These are phyloP conservation scores for Neurospora pannonica DNA, from an alignment of 495 filamentous ascomycete species.

Conservation along the genomic window DNA sequence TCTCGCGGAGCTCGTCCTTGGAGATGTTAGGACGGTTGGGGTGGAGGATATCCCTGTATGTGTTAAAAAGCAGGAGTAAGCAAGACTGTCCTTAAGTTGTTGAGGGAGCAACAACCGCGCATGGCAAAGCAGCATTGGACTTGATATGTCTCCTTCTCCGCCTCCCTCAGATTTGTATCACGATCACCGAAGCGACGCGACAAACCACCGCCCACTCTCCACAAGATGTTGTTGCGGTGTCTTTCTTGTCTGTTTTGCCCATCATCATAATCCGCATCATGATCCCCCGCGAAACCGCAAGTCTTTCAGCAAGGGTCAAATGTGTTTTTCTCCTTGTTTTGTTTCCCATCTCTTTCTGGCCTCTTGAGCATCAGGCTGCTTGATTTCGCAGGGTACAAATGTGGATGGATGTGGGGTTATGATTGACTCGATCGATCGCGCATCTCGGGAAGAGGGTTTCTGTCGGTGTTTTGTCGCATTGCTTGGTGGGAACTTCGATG, in stretches of 20 bases:
- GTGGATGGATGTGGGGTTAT: not conserved
- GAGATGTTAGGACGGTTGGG: constrained; percentile 95
- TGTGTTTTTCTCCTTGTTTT: not conserved
- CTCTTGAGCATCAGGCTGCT: not conserved
- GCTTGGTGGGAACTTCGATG: not conserved
- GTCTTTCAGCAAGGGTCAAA: not conserved
- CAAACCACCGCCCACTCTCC: not conserved
- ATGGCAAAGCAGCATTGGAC: not conserved
- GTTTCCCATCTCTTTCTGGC: not conserved
- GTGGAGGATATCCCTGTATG: constrained; percentile 91
- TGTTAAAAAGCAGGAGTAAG: constrained; percentile 7
- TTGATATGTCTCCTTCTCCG: not conserved
- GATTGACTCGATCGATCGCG: not conserved
- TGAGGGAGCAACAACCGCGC: not conserved
- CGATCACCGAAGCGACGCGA: not conserved
- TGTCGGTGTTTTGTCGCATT: not conserved
- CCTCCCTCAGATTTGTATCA: not conserved
- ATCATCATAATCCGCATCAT: not conserved
- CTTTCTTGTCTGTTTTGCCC: not conserved
- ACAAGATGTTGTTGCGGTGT: not conserved
- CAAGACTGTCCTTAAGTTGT: not conserved
- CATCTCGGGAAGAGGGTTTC: not conserved
- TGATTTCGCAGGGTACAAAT: not conserved
- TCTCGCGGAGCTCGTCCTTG: constrained; percentile 94
- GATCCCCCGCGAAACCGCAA: not conserved